Conservation (phyloP, 2,329 filamentous ascomycete genomes). For the Colletotrichum costaricense region DNA sequence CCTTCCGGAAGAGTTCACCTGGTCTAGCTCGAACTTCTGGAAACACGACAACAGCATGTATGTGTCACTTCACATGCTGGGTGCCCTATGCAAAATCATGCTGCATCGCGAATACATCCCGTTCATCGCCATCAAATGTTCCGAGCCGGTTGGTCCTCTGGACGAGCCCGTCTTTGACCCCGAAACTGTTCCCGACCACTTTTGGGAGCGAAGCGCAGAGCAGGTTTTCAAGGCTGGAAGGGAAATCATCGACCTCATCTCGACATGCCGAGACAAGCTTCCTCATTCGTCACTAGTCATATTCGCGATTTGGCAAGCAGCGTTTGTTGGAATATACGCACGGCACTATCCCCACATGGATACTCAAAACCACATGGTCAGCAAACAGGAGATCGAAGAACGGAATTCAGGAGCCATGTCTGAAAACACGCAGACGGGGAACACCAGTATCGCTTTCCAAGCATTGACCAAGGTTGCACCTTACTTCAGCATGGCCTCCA, state of each 20-base stretch:
- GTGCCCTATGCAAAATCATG: slow-evolving; percentile 74
- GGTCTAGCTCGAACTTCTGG: slow-evolving; percentile 71
- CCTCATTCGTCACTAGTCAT: slow-evolving; percentile 76
- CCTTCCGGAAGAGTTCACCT: slow-evolving; percentile 46
- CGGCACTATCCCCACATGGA: slow-evolving; percentile 78
- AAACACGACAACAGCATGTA: slow-evolving; percentile 76
- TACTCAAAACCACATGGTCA: slow-evolving; percentile 62
- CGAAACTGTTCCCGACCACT: slow-evolving; percentile 60
- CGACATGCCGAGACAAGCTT: slow-evolving; percentile 70
- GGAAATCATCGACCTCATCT: slow-evolving; percentile 73
- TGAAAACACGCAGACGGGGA: slow-evolving; percentile 50
- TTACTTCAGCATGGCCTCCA: slow-evolving; percentile 66
- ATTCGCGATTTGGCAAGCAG: slow-evolving; percentile 75
- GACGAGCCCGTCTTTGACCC: slow-evolving; percentile 67
- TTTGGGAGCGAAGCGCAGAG: slow-evolving; percentile 72
- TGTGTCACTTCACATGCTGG: slow-evolving; percentile 74
- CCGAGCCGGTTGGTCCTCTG: slow-evolving; percentile 63
- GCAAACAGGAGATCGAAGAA: slow-evolving; percentile 47
- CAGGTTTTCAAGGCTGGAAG: slow-evolving; percentile 72
- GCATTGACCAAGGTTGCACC: slow-evolving; percentile 63
- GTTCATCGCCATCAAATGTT: slow-evolving; percentile 70
- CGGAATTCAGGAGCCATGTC: slow-evolving; percentile 37
- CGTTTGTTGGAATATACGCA: slow-evolving; percentile 74
- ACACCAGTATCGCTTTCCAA: slow-evolving; percentile 60
- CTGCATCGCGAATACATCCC: slow-evolving; percentile 77